Evolutionary conservation across 2,329 filamentous ascomycete genomes (phyloP).

Genomic region (Fusarium sp.): DNA sequence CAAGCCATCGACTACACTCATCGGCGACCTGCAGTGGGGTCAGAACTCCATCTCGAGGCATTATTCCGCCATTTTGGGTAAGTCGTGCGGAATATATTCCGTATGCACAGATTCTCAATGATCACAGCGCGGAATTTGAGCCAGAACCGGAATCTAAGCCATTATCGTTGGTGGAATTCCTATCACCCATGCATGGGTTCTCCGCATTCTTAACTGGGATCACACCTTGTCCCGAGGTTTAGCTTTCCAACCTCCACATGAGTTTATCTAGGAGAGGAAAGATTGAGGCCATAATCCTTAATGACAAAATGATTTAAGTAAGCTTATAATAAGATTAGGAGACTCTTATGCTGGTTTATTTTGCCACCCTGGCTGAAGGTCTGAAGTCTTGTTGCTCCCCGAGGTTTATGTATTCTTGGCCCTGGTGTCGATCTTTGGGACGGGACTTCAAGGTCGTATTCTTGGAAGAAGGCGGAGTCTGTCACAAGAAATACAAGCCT

Average conservation of each 20-base stretch:
- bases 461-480: background rate
- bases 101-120: background rate
- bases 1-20: slow-evolving; percentile 33
- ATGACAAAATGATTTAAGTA: too few species aligned
- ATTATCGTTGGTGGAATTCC: background rate
- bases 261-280: background rate
- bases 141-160: background rate
- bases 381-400: too few species aligned
- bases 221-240: slow-evolving; percentile 4
- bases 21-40: slow-evolving; percentile 36
- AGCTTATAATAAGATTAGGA: too few species aligned
- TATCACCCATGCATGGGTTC: background rate
- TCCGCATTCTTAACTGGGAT: background rate
- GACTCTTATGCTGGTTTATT: too few species aligned
- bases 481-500: background rate
- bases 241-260: background rate
- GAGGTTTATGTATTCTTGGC: background rate
- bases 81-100: slow-evolving; percentile 1
- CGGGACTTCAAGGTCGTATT: background rate
- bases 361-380: too few species aligned
- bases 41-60: background rate
- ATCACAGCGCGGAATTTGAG: background rate
- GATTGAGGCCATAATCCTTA: too few species aligned
- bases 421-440: background rate
- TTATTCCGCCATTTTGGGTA: slow-evolving; percentile 6